phyloP scores from a whole-genome alignment of 176 grass and related monocot species.

The Cocos nucifera region DNA sequence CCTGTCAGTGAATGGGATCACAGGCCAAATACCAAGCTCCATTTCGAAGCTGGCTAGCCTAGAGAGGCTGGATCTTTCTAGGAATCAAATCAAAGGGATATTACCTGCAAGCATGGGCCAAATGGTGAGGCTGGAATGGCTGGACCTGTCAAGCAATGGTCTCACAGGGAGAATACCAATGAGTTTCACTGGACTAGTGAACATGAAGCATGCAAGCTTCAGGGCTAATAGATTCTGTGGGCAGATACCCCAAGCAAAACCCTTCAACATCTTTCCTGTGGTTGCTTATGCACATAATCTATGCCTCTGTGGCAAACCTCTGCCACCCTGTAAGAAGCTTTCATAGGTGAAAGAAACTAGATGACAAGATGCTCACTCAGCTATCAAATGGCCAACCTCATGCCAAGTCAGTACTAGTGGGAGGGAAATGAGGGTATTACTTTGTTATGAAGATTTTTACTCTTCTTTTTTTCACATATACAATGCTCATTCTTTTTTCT shows the following conservation, averaged over 20 bases:
- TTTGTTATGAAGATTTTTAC: conserved; percentile 4
- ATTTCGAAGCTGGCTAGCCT: conserved; percentile 29
- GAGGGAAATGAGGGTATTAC: not conserved
- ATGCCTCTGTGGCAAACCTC: conserved; percentile 69
- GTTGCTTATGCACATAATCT: conserved; percentile 68
- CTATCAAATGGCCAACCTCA: not conserved
- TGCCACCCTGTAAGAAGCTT: conserved; percentile 51
- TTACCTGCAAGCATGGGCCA: conserved; percentile 48
- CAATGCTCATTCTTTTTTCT: too few species aligned
- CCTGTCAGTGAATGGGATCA: conserved; percentile 46
- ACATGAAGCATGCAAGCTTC: conserved; percentile 55
- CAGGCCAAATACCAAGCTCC: conserved; percentile 55
- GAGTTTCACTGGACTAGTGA: conserved; percentile 29
- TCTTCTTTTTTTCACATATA: not conserved
- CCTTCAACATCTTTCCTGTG: conserved; percentile 47
- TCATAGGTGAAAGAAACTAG: conserved; percentile 6
- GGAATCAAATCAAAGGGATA: conserved; percentile 38
- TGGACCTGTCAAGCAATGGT: conserved; percentile 44
- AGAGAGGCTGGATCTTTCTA: conserved; percentile 53
- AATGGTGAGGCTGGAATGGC: conserved; percentile 42
- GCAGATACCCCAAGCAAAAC: conserved; percentile 46
- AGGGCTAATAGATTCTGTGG: conserved; percentile 61
- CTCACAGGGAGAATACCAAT: conserved; percentile 62
- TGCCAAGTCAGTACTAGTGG: not conserved
- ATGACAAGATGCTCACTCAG: conserved; percentile 24